Conservation (phyloP, 2,329 filamentous ascomycete genomes). For the Laburnicola sp. region DNA sequence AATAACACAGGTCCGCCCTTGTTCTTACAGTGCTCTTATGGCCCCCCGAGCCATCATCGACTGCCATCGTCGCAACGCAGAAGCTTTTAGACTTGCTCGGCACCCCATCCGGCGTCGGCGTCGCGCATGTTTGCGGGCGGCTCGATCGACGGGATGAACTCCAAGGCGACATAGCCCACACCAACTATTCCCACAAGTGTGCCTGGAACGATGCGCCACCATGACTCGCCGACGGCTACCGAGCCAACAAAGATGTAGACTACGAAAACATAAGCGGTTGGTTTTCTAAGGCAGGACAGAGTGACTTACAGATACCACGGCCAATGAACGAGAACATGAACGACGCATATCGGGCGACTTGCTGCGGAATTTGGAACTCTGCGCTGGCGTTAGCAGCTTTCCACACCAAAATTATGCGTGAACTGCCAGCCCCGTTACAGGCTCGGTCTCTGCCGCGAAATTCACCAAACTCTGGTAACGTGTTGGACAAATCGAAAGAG, state of each 20-base stretch:
- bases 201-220: constrained; percentile 75
- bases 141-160: constrained; percentile 57
- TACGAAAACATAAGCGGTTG: constrained; percentile 45
- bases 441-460: background rate
- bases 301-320: constrained; percentile 84
- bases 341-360: constrained; percentile 88
- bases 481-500: too few relatives aligned
- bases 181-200: constrained; percentile 77
- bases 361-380: constrained; percentile 94
- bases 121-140: constrained; percentile 59
- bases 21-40: background rate
- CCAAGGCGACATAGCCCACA: constrained; percentile 66
- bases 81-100: constrained; percentile 53
- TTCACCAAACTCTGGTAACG: too few relatives aligned
- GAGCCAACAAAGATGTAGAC: constrained; percentile 96
- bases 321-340: constrained; percentile 98
- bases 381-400: constrained; percentile 15
- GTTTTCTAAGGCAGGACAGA: background rate
- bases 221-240: constrained; percentile 71
- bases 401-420: background rate
- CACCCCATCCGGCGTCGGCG: constrained; percentile 57
- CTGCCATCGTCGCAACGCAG: constrained; percentile 28
- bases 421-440: background rate
- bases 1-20: constrained; percentile 12
- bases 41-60: constrained; percentile 27